phyloP scores from a whole-genome alignment of 2,329 filamentous ascomycete species.

The Xylaria multiplex region DNA sequence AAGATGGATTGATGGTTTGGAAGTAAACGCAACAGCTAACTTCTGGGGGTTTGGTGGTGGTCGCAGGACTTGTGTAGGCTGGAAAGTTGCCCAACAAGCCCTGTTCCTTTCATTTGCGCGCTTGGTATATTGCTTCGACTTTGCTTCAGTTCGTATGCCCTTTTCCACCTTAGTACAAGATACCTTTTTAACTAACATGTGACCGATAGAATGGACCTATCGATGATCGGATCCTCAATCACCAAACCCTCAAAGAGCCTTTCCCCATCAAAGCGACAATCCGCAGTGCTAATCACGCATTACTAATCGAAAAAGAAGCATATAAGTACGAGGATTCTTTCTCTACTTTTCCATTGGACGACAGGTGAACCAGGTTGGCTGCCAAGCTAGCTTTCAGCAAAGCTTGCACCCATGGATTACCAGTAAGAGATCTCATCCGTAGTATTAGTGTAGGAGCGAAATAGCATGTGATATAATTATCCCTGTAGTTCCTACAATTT shows the following conservation, averaged over 20 bases:
- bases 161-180: no score
- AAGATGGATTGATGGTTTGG: conserved; percentile 44
- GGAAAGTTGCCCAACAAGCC: conserved; percentile 27
- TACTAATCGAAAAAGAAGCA: conserved; percentile 22
- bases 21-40: conserved; percentile 6
- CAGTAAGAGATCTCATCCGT: no score
- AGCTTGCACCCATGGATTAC: no score
- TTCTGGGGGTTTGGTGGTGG: conserved; percentile 31
- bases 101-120: conserved; percentile 25
- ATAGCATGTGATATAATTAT: no score
- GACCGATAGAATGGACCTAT: conserved; percentile 17
- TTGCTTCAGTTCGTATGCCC: conserved; percentile 15
- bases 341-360: conserved; percentile 4
- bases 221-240: conserved; percentile 23
- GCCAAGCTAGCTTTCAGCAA: no score
- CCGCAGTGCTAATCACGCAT: conserved; percentile 13
- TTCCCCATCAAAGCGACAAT: conserved; percentile 20
- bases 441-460: no score
- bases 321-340: conserved; percentile 23
- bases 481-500: no score
- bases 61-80: conserved; percentile 28
- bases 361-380: no score
- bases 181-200: no score
- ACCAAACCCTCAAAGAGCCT: conserved; percentile 22
- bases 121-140: conserved; percentile 30